phyloP scores from a whole-genome alignment of 2,329 filamentous ascomycete genomes.

The Annulohypoxylon truncatum region DNA sequence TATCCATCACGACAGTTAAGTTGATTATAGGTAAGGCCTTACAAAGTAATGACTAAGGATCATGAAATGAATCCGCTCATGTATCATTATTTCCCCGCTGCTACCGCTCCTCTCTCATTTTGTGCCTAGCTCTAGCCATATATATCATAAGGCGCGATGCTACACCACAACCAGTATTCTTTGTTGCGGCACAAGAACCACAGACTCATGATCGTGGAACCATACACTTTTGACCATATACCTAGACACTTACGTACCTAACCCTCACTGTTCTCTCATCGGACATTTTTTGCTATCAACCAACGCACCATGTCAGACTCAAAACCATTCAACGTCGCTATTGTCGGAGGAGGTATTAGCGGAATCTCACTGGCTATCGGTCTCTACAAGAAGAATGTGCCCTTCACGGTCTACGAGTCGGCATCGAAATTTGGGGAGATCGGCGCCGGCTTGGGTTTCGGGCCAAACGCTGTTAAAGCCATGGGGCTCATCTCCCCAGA shows the following conservation, averaged over 20 bases:
- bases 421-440: conserved; percentile 51
- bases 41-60: conserved; percentile 17
- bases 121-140: not conserved
- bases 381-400: conserved; percentile 48
- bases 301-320: conserved; percentile 16
- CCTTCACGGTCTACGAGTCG: conserved; percentile 53
- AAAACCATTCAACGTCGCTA: conserved; percentile 51
- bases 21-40: conserved; percentile 4
- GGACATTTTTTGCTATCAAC: not conserved
- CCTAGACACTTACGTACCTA: not conserved
- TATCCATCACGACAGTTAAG: no score
- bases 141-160: not conserved
- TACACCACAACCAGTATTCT: not conserved
- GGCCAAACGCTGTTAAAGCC: conserved; percentile 51
- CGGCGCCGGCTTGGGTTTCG: conserved; percentile 54
- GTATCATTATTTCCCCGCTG: conserved; percentile 8
- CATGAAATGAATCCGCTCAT: conserved; percentile 1
- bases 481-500: conserved; percentile 48
- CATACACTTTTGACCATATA: not conserved
- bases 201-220: not conserved
- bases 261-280: not conserved
- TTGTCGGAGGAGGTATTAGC: conserved; percentile 57
- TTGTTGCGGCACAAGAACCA: conserved; percentile 1
- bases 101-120: not conserved
- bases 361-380: conserved; percentile 53